These are phyloP conservation scores for Coprinellus micaceus DNA, from an alignment of 768 basidiomycete genomes.

Conservation along the genomic window DNA sequence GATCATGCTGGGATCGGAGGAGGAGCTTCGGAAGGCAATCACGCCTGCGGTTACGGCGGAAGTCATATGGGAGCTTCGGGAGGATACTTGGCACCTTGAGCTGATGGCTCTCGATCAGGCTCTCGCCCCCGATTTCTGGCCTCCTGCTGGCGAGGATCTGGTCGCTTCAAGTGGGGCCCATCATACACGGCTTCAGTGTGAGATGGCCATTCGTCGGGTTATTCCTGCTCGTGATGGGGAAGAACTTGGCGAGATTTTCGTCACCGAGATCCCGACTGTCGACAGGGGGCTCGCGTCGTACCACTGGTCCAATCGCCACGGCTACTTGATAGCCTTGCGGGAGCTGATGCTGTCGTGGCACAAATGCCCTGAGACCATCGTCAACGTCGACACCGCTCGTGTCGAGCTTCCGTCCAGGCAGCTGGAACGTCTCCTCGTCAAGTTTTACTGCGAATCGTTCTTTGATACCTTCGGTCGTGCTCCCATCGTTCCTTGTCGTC, in stretches of 20 bases:
- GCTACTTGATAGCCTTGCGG: too few relatives aligned
- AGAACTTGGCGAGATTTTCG: constrained; percentile 10
- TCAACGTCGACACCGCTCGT: background rate
- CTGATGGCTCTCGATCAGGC: background rate
- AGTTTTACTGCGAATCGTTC: background rate
- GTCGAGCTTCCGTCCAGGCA: background rate
- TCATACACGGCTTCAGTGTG: background rate
- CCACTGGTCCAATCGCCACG: too few relatives aligned
- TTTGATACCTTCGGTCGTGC: background rate
- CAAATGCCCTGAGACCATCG: too few relatives aligned
- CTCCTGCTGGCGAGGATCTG: background rate
- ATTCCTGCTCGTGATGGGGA: background rate
- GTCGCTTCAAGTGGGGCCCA: background rate
- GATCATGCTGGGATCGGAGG: background rate
- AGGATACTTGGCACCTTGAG: background rate
- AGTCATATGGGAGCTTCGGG: constrained; percentile 2
- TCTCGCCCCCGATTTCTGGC: background rate
- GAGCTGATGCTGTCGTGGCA: too few relatives aligned
- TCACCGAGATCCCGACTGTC: background rate
- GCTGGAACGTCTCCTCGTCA: background rate
- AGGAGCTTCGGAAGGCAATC: background rate
- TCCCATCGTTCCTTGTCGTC: background rate
- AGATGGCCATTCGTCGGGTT: background rate
- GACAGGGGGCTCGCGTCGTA: background rate
- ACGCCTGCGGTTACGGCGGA: background rate